phyloP scores from a whole-genome alignment of 148 eudicot genomes.

The Rheum nobile region DNA sequence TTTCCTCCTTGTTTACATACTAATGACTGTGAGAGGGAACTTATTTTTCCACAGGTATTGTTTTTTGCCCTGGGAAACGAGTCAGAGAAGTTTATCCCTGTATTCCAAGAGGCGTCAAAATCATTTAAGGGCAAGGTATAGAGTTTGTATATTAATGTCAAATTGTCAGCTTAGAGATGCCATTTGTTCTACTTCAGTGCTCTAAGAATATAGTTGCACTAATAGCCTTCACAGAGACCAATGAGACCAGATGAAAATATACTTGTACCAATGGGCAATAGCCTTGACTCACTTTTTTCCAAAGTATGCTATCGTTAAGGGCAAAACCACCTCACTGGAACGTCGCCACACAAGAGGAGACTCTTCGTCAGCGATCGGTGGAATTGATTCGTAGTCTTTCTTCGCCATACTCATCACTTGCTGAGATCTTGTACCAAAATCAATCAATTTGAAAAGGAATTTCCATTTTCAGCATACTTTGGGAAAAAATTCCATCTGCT shows the following conservation, averaged over 20 bases:
- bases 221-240: background rate
- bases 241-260: background rate
- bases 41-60: slow-evolving; percentile 25
- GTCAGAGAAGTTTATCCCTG: slow-evolving; percentile 24
- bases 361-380: too few relatives aligned
- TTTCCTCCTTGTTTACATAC: background rate
- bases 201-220: background rate
- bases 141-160: background rate
- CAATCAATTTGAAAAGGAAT: too few relatives aligned
- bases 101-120: slow-evolving; percentile 62
- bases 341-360: too few relatives aligned
- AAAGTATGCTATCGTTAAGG: too few relatives aligned
- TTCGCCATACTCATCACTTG: too few relatives aligned
- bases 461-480: too few relatives aligned
- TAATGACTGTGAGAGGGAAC: background rate
- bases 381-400: too few relatives aligned
- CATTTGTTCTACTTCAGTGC: background rate
- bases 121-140: slow-evolving; percentile 69
- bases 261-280: background rate
- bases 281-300: background rate
- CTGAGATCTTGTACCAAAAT: too few relatives aligned
- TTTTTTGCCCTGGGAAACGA: slow-evolving; percentile 50
- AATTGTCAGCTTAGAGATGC: background rate
- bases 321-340: too few relatives aligned
- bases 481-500: too few relatives aligned